Percentiles rank a stretch among this genome's conserved stretches.
Conservation (phyloP, 768 basidiomycete genomes). For the Bullera alba region DNA sequence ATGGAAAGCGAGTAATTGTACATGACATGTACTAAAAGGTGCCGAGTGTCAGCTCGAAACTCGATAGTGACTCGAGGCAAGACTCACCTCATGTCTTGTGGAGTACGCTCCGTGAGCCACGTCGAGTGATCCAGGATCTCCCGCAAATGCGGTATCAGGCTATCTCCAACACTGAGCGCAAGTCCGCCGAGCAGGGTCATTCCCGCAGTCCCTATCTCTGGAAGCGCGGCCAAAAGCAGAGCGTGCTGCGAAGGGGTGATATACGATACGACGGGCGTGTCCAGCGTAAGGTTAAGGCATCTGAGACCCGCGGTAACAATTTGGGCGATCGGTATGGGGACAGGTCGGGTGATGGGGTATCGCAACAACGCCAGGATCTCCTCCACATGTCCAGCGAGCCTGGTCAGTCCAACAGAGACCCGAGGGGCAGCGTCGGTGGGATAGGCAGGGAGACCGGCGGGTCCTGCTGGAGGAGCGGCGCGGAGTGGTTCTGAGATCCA, state of each 20-base stretch:
- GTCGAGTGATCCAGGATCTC: slow-evolving; percentile 40
- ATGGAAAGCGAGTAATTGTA: slow-evolving; percentile 31
- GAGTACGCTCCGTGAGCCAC: slow-evolving; percentile 34
- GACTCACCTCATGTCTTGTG: slow-evolving; percentile 20
- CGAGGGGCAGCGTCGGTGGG: slow-evolving; percentile 19
- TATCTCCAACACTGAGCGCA: slow-evolving; percentile 22
- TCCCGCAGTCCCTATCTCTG: slow-evolving; percentile 30
- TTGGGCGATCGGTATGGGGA: slow-evolving; percentile 42
- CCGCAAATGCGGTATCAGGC: slow-evolving; percentile 40
- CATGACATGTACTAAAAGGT: slow-evolving; percentile 14
- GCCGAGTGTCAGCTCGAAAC: slow-evolving; percentile 1
- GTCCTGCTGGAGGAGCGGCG: slow-evolving; percentile 8
- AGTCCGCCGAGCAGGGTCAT: slow-evolving; percentile 18
- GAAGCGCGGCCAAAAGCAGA: slow-evolving; percentile 21
- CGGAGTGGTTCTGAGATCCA: slow-evolving; percentile 10
- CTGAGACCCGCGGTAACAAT: slow-evolving; percentile 37
- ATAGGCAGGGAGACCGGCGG: slow-evolving; percentile 11
- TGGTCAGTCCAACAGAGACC: slow-evolving; percentile 13
- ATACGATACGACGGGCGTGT: slow-evolving; percentile 33
- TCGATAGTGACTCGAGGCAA: too few relatives aligned
- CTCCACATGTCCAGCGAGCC: slow-evolving; percentile 33
- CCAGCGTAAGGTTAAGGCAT: slow-evolving; percentile 31
- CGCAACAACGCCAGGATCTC: slow-evolving; percentile 27
- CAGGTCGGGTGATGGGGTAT: slow-evolving; percentile 35
- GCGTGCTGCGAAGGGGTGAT: slow-evolving; percentile 35